These are phyloP conservation scores for Dactylellina sp. DNA, from an alignment of 2,329 filamentous ascomycete genomes.

Conservation along the genomic window DNA sequence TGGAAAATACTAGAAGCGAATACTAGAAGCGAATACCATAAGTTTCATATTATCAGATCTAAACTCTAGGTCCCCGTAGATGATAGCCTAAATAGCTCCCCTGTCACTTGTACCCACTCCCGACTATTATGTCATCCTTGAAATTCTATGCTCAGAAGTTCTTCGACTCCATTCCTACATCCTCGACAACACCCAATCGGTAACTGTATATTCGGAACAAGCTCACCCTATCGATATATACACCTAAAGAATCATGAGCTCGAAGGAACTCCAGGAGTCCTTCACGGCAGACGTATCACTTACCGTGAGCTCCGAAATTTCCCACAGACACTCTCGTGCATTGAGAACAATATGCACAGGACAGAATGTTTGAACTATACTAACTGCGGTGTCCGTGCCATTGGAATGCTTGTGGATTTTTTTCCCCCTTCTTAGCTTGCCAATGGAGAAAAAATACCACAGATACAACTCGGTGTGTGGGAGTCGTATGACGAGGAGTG, in stretches of 20 bases:
- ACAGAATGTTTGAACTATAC: neutral
- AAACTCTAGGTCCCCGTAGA: neutral
- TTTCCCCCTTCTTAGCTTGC: too few species aligned
- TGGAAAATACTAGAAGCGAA: too few species aligned
- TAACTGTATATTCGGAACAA: too few species aligned
- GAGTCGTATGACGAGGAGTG: conserved; percentile 75
- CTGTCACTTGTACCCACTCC: neutral
- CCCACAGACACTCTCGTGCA: neutral
- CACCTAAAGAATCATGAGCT: conserved; percentile 35
- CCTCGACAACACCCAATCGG: too few species aligned
- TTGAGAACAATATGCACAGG: neutral
- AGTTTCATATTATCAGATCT: too few species aligned
- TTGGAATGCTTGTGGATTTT: neutral
- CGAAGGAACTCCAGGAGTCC: conserved; percentile 31
- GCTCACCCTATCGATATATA: too few species aligned
- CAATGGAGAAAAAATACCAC: conserved; percentile 76
- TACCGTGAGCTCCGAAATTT: conserved; percentile 26
- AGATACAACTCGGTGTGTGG: conserved; percentile 80
- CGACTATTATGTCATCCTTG: conserved; percentile 4
- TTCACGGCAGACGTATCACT: conserved; percentile 43
- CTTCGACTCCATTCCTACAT: too few species aligned
- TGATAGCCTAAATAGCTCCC: neutral
- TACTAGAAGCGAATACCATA: too few species aligned
- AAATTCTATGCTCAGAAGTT: neutral
- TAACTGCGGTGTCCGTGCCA: conserved; percentile 19